Percentiles rank a stretch among this genome's conserved stretches.
These are phyloP conservation scores for Trichoderma hamatum DNA, from an alignment of 2,329 filamentous ascomycete species.

Conservation along the genomic window DNA sequence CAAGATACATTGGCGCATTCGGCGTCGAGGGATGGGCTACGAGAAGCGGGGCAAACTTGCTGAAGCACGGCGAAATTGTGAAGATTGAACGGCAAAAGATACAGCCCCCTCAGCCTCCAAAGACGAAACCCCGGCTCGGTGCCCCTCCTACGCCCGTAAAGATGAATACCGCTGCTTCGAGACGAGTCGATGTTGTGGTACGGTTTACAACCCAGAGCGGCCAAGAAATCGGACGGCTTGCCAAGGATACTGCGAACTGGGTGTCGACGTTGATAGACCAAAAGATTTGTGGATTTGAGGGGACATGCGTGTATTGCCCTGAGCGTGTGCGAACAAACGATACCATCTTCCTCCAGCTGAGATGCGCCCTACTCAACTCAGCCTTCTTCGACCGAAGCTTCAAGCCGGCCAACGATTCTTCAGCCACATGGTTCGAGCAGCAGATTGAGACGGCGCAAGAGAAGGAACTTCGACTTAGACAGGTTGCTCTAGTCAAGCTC, in stretches of 20 bases:
- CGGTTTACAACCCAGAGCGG: conserved; percentile 82
- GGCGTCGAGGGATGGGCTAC: conserved; percentile 93
- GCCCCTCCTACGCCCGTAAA: conserved; percentile 40
- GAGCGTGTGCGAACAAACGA: conserved; percentile 87
- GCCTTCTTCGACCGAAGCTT: conserved; percentile 70
- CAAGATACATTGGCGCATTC: conserved; percentile 85
- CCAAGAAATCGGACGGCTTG: conserved; percentile 81
- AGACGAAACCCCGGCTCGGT: conserved; percentile 49
- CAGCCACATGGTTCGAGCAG: conserved; percentile 75
- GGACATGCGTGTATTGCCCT: conserved; percentile 84
- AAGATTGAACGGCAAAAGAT: conserved; percentile 84
- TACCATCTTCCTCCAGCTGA: conserved; percentile 87
- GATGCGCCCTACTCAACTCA: conserved; percentile 72
- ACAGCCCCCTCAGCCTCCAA: conserved; percentile 56
- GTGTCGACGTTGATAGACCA: conserved; percentile 92
- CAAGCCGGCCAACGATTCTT: conserved; percentile 68
- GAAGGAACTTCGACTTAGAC: conserved; percentile 77
- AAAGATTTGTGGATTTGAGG: conserved; percentile 83
- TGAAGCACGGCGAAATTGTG: conserved; percentile 82
- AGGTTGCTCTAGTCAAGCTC: conserved; percentile 84
- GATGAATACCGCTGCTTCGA: conserved; percentile 56
- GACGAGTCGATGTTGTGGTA: conserved; percentile 82
- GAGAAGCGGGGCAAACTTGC: conserved; percentile 71
- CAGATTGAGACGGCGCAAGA: conserved; percentile 83
- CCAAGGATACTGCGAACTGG: conserved; percentile 87